A percentile compares a stretch with the other conserved stretches of the same genome.
These are phyloP conservation scores for Vicia faba DNA, from an alignment of 306 rosid species.

Conservation along the genomic window DNA sequence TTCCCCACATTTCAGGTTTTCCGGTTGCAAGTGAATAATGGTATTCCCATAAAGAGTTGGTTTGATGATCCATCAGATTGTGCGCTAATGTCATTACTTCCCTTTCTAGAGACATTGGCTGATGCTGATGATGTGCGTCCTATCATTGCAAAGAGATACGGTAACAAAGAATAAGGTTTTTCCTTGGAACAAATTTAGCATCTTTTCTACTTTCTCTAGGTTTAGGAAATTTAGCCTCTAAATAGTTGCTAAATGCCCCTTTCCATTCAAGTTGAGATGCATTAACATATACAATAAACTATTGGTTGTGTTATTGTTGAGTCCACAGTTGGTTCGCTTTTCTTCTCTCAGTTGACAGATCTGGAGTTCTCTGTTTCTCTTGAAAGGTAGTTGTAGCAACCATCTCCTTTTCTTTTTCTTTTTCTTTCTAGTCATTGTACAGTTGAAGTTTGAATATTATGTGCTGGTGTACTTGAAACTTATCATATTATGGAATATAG, in stretches of 20 bases:
- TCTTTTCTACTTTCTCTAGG: slow-evolving; percentile 48
- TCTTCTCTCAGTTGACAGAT: slow-evolving; percentile 57
- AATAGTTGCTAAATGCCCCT: slow-evolving; percentile 53
- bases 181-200: slow-evolving; percentile 61
- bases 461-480: slow-evolving; percentile 62
- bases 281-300: slow-evolving; percentile 71
- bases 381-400: slow-evolving; percentile 73
- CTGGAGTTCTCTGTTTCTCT: slow-evolving; percentile 66
- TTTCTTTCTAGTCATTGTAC: slow-evolving; percentile 55
- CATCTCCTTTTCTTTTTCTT: slow-evolving; percentile 40
- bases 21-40: slow-evolving; percentile 95
- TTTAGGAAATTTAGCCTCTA: slow-evolving; percentile 53
- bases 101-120: slow-evolving; percentile 91
- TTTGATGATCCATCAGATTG: slow-evolving; percentile 87
- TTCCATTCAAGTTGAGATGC: slow-evolving; percentile 53
- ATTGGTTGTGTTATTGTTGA: slow-evolving; percentile 53
- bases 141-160: slow-evolving; percentile 79
- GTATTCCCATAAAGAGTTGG: slow-evolving; percentile 99
- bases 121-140: slow-evolving; percentile 97
- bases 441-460: slow-evolving; percentile 56
- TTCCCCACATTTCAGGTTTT: slow-evolving; percentile 77
- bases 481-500: slow-evolving; percentile 58
- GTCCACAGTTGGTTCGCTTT: slow-evolving; percentile 52
- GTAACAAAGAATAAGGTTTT: slow-evolving; percentile 89
- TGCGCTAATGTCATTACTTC: slow-evolving; percentile 89